A percentile compares a stretch with the other conserved stretches of the same genome.
phyloP scores from a whole-genome alignment of 225 moss, liverwort and hornwort genomes.

The Pseudoscleropodium purum region DNA sequence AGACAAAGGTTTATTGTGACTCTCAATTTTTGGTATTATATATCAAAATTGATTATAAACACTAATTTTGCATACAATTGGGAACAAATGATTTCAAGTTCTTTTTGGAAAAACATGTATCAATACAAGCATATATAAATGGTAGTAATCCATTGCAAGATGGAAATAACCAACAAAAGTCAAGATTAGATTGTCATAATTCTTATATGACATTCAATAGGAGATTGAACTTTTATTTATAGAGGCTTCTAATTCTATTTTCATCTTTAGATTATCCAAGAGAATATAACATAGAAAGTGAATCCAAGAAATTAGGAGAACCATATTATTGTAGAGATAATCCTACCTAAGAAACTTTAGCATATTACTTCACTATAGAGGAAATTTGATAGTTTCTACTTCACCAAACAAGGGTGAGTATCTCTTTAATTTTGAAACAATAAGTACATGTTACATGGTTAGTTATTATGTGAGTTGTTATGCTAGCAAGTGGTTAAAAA shows the following conservation, averaged over 20 bases:
- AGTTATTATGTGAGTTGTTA: too few relatives aligned
- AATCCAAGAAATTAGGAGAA: not conserved
- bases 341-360: not conserved
- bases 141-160: not conserved
- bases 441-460: too few relatives aligned
- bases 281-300: not conserved
- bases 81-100: not conserved
- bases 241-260: not conserved
- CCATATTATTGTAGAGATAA: not conserved
- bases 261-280: not conserved
- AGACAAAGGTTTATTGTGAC: not conserved
- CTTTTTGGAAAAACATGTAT: not conserved
- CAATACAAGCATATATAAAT: not conserved
- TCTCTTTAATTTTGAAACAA: too few relatives aligned
- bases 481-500: too few relatives aligned
- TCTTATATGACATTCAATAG: fast-evolving
- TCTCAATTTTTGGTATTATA: not conserved
- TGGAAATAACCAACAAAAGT: not conserved
- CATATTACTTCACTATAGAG: not conserved
- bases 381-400: not conserved
- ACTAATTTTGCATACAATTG: not conserved
- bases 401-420: not conserved
- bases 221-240: not conserved
- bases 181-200: not conserved
- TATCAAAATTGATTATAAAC: too few relatives aligned